Base-by-base conservation (phyloP, 805 yeast genomes). In the Scheffersomyces ergatensis region DNA sequence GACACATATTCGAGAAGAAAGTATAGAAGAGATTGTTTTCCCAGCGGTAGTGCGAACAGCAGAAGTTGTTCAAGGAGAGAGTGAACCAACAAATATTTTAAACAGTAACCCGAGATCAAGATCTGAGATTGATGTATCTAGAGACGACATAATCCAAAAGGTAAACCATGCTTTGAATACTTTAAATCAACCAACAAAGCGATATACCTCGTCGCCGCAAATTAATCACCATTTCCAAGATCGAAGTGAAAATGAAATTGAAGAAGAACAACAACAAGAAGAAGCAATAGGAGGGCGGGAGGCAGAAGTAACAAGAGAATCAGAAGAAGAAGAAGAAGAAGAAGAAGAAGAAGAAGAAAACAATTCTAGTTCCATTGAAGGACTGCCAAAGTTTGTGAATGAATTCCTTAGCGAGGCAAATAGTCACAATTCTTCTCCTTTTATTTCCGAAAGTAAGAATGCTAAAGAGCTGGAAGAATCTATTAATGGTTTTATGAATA, bases 131-230 rank as follows among this genome's bases (percentile, higher is more conserved):
- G 34, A 36, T 27, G 23, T 36, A 13, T 36, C 39, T 15, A 20
- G 39, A 18, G 34, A 36, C 16, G 15, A 23, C 32, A 33, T 31
- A 23, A 16, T 38, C 24, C 36, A 34, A 25, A 34, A 23, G 35
- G 37, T 25, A 26, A 27, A 33, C 16, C 13, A 32, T 17, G 19
- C 32, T 3, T 29, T 29, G 13, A 12, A 29, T 29, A 18, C 18
- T 29, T 18, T 29, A 14, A 29, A 14, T 14, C 32, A 29, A 29
- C 11, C 32, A 5, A 29, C 32, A 4, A 29, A 12, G 18, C n/a
- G 18, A 12, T 14, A 14, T 29, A 8, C 29, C 29, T 26, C 29
- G 13, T 26, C 29, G 17, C 32, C 32, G n/a, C 9, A 14, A 26
- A 13, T 26, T 6, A 14, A 5, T 5, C 14, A 11, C 11, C 25